Evolutionary conservation across 768 basidiomycete species (phyloP), one percentile per base, ranked within the genome.

Genomic region (Kwoniella shandongensis): DNA sequence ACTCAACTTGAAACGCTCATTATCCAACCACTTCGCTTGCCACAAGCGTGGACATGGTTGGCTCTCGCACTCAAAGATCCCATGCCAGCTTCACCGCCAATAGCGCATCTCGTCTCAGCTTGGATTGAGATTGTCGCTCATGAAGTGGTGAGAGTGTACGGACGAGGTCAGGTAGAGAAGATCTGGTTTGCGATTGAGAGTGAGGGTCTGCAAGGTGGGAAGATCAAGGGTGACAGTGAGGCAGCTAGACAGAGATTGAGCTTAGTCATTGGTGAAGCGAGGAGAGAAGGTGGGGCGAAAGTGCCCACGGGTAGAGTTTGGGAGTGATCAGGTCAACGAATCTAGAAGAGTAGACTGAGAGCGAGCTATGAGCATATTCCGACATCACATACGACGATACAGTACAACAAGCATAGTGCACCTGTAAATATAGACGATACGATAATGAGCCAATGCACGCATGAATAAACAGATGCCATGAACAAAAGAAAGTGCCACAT

Each of bases 1-100:
- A 30, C 57, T 26, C 66, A 71, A 51, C 62, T 69, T 11, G 53
- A 53, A n/a, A 45, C 25, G 38, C 67, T 68, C 4, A 66, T 76
- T 32, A 32, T 54, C 5, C 59, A 65, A 0, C 25, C 55, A 2
- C 52, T 74, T 20, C 61, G 74, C 0, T 57, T 71, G 15, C 62
- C 72, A 8, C 41, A 64, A 18, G 61, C 65, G 26, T 76, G 74
- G 74, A 61, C 67, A 18, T 76, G 74, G 74, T 40, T 73, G 4
- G 57, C 70, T 0, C 49, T 52, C 39, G 63, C 68, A 3, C 56
- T 68, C 5, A 57, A 59, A 49, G 54, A 62, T 26, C 60, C 65
- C 1, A 35, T 71, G 36, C 55, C 66, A 0, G 32, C 30, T 8
- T 52, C 63, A 1, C 57, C 60, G 1, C 73, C 72, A 0, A 58